Percentiles rank a stretch among this genome's conserved stretches.
phyloP scores from a whole-genome alignment of 1,139 yeast species.

The Geotrichum histeridarum region DNA sequence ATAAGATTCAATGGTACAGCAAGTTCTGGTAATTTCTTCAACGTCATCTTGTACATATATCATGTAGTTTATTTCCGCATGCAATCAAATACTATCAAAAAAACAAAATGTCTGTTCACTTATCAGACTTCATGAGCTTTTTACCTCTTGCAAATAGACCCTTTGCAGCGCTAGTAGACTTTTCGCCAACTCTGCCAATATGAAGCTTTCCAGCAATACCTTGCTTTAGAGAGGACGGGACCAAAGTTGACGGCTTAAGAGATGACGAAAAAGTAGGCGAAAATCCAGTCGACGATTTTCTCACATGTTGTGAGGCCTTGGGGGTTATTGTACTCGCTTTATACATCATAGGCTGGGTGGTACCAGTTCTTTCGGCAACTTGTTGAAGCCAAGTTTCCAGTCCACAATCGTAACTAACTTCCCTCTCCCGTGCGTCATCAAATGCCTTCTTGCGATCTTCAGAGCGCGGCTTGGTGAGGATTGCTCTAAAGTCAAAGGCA shows the following conservation, averaged over 20 bases:
- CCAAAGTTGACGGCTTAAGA: slow-evolving; percentile 10
- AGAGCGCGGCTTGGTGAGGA: slow-evolving; percentile 30
- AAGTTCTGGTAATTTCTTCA: background rate
- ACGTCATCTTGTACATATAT: background rate
- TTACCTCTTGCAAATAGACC: slow-evolving; percentile 37
- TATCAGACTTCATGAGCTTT: slow-evolving; percentile 27
- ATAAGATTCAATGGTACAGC: slow-evolving; percentile 13
- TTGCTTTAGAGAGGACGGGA: slow-evolving; percentile 13
- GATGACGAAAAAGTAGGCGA: background rate
- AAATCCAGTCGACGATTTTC: slow-evolving; percentile 4
- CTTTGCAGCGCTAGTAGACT: slow-evolving; percentile 35
- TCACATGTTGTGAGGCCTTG: background rate
- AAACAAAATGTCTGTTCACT: background rate
- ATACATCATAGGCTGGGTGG: slow-evolving; percentile 3
- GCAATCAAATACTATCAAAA: background rate
- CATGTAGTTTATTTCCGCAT: background rate
- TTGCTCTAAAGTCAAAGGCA: slow-evolving; percentile 34
- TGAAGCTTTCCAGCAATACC: slow-evolving; percentile 19
- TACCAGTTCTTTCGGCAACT: slow-evolving; percentile 11
- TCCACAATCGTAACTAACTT: slow-evolving; percentile 36
- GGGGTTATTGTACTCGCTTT: background rate
- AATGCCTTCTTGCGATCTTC: slow-evolving; percentile 30
- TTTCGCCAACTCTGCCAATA: slow-evolving; percentile 36
- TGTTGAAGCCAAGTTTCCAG: slow-evolving; percentile 35
- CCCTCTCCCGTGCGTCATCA: slow-evolving; percentile 30